Base-by-base conservation (phyloP, 2,329 filamentous ascomycete species). In the Bipolaris zeicola region DNA sequence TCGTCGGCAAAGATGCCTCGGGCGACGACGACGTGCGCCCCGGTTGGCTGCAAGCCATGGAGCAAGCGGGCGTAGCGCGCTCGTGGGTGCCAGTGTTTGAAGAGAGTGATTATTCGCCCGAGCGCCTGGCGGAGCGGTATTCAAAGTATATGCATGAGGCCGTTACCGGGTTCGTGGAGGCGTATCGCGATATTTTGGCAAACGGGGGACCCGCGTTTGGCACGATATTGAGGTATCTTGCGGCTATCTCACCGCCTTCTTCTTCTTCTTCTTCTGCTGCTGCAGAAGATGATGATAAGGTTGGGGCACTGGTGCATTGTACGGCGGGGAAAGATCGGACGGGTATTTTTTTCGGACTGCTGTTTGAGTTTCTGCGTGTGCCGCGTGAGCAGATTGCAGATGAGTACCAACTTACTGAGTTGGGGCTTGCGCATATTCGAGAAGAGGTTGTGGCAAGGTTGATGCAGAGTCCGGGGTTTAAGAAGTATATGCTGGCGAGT, bases 281-380 rank as follows among this genome's bases (percentile, higher is more conserved):
- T 31, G 28, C 4, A 11, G 28, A 31, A 10, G 10, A 13, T 5
- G 28, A 1, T 0, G 28, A 3, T 2, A 11, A 13, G 10, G 60
- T 77, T 1, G 85, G 87, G 6, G 75, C 89, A 8, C 78, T 91
- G 6, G 78, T 92, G 6, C 89, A 93, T 69, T 92, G 90, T 73
- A 90, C 89, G 0, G 89, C 88, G 0, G 90, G 90, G 11, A 93
- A 93, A 75, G 90, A 93, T 72, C 82, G 90, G 41, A 92, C 90
- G 0, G 90, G 90, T 2, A 82, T 92, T 4, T 76, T 91, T 42
- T 84, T 85, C 46, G 89, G 88, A 3, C 65, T 93, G 38, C 71
- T 92, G 7, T 79, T 91, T 37, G 77, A 83, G 24, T 79, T 91
- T 26, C 86, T 86, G 7, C 86, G 87, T 3, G 86, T 90, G 0